phyloP scores from a whole-genome alignment of 2,329 filamentous ascomycete species.

The Clarireedia homoeocarpa region DNA sequence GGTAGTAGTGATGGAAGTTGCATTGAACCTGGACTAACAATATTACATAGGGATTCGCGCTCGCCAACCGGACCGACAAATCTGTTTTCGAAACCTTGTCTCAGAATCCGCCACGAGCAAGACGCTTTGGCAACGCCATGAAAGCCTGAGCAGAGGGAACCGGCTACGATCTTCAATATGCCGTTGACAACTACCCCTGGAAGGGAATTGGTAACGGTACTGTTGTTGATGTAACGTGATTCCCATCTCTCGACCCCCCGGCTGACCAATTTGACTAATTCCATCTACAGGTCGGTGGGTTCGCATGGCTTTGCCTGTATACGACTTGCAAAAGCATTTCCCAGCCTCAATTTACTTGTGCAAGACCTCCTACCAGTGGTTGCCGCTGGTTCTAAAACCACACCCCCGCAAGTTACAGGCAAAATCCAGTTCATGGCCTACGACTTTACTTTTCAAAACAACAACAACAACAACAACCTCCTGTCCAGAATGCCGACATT shows the following conservation, averaged over 20 bases:
- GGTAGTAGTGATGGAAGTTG: background rate
- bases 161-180: background rate
- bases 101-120: slow-evolving; percentile 1
- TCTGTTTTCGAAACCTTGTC: slow-evolving; percentile 5
- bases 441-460: slow-evolving; percentile 32
- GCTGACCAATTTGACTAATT: background rate
- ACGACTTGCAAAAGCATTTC: slow-evolving; percentile 16
- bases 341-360: slow-evolving; percentile 23
- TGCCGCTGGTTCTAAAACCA: slow-evolving; percentile 10
- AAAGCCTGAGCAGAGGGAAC: slow-evolving; percentile 6
- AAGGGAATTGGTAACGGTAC: slow-evolving; percentile 2
- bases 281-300: slow-evolving; percentile 19
- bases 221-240: slow-evolving; percentile 10
- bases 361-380: slow-evolving; percentile 32
- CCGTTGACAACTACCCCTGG: slow-evolving; percentile 13
- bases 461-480: slow-evolving; percentile 5
- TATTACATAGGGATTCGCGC: slow-evolving; percentile 6
- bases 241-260: background rate
- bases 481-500: slow-evolving; percentile 30
- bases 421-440: slow-evolving; percentile 31
- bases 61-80: slow-evolving; percentile 6
- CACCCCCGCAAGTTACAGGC: slow-evolving; percentile 10
- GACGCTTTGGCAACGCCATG: slow-evolving; percentile 10
- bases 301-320: slow-evolving; percentile 21
- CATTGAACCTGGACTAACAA: background rate